Conservation (phyloP, 805 yeast genomes). For the Wickerhamiella kurtzmanii region DNA sequence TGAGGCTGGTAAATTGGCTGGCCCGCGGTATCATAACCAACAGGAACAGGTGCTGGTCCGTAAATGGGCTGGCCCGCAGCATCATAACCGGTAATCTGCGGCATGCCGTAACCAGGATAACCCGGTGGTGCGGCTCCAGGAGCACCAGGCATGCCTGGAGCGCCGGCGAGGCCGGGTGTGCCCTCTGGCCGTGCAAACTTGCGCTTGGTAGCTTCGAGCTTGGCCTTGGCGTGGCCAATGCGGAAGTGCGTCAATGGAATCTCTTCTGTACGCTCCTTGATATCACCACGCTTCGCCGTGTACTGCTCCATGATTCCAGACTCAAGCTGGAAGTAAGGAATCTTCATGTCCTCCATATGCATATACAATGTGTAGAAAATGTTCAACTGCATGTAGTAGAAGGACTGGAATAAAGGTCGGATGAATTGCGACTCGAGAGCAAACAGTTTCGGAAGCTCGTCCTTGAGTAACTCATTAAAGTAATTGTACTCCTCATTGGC, state of each 20-base stretch:
- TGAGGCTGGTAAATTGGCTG: too few relatives aligned
- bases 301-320: slow-evolving; percentile 77
- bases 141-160: slow-evolving; percentile 21
- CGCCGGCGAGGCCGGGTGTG: slow-evolving; percentile 23
- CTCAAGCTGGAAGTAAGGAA: slow-evolving; percentile 83
- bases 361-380: slow-evolving; percentile 85
- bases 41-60: slow-evolving; percentile 7
- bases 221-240: slow-evolving; percentile 73
- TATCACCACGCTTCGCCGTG: slow-evolving; percentile 68
- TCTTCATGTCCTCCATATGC: slow-evolving; percentile 90
- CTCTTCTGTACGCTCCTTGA: slow-evolving; percentile 79
- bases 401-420: slow-evolving; percentile 82
- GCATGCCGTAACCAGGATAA: slow-evolving; percentile 23
- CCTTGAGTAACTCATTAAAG: slow-evolving; percentile 86
- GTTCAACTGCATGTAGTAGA: slow-evolving; percentile 95
- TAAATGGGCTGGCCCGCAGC: slow-evolving; percentile 24
- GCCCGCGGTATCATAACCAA: too few relatives aligned
- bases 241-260: slow-evolving; percentile 85
- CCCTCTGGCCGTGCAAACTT: slow-evolving; percentile 38
- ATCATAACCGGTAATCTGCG: slow-evolving; percentile 14
- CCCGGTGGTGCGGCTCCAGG: slow-evolving; percentile 24
- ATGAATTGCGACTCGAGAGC: slow-evolving; percentile 83
- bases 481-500: slow-evolving; percentile 95
- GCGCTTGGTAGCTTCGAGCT: slow-evolving; percentile 70
- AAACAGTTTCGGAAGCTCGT: slow-evolving; percentile 78